phyloP scores from a whole-genome alignment of 257 asterid species.

The Cruciata laevipes region DNA sequence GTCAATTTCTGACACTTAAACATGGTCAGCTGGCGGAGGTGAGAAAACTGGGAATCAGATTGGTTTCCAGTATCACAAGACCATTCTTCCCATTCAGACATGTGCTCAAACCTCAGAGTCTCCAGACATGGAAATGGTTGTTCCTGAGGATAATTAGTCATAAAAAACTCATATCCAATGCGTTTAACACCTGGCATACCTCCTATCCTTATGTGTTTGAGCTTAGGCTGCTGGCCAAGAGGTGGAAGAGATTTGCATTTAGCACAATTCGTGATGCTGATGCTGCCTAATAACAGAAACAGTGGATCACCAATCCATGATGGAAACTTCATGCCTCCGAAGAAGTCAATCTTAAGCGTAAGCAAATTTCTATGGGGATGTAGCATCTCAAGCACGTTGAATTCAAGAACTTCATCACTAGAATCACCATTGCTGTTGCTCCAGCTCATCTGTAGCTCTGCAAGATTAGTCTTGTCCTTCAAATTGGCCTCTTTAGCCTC shows the following conservation, averaged over 20 bases:
- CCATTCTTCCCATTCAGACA: constrained; percentile 69
- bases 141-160: constrained; percentile 20
- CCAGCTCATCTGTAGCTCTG: constrained; percentile 51
- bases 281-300: constrained; percentile 31
- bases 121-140: constrained; percentile 53
- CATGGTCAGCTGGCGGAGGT: constrained; percentile 46
- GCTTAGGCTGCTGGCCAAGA: constrained; percentile 47
- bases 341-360: constrained; percentile 43
- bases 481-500: constrained; percentile 52
- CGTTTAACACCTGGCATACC: constrained; percentile 42
- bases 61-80: constrained; percentile 21
- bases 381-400: constrained; percentile 43
- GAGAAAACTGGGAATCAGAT: constrained; percentile 30
- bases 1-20: constrained; percentile 47
- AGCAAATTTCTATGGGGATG: constrained; percentile 44
- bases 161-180: constrained; percentile 48
- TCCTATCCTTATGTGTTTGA: constrained; percentile 45
- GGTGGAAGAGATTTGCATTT: constrained; percentile 52
- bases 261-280: constrained; percentile 35
- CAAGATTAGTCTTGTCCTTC: constrained; percentile 31
- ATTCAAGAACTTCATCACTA: constrained; percentile 23
- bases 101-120: constrained; percentile 45
- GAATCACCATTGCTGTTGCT: constrained; percentile 28
- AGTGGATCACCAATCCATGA: constrained; percentile 63
- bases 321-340: constrained; percentile 40